Evolutionary conservation across 23 red algal genomes (phyloP), one percentile per base, ranked within the genome.

Genomic region (Gracilariopsis chorda): DNA sequence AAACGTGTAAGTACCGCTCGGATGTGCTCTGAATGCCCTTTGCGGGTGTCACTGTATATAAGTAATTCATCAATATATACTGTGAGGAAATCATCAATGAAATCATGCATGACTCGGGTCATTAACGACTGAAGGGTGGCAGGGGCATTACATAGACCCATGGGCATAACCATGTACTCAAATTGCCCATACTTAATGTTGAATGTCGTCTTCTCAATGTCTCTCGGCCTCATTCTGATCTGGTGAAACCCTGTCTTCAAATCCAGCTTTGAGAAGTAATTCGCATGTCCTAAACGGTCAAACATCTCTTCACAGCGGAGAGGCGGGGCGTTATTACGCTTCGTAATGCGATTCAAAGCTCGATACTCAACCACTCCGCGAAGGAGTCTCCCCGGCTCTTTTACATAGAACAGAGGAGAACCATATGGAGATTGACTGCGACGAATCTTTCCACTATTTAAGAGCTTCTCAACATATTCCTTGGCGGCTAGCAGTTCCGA

Each of bases 161-260:
- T 76, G 39, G 69, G 30, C 69, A 76, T 76, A 8, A 76, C 0
- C 7, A 76, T 7, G 24, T 12, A 76, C 19, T 76, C 69, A 1
- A 76, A 76, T 25, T 76, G 69, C 28, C 69, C 40, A 36, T 46
- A 44, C 25, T 76, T 76, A 0, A 39, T 76, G 10, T 76, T 76
- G 69, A 76, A 1, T 76, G 69, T 37, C 23, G 69, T 75, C 43
- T 41, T 46, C 19, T 75, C 69, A 6, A 75, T 75, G 19, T 75
- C 30, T 0, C 12, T 19, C 24, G 12, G 0, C 7, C 12, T 21
- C 42, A 76, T 39, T 12, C 69, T 25, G 19, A 76, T 37, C 39
- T 76, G 69, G 24, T 76, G 69, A 20, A 76, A 76, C 9, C 11
- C 69, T 0, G 21, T 40, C 21, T 76, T 76, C 10, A 46, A 39